Conservation (phyloP, 768 basidiomycete genomes). For the Termitomyces sp. region DNA sequence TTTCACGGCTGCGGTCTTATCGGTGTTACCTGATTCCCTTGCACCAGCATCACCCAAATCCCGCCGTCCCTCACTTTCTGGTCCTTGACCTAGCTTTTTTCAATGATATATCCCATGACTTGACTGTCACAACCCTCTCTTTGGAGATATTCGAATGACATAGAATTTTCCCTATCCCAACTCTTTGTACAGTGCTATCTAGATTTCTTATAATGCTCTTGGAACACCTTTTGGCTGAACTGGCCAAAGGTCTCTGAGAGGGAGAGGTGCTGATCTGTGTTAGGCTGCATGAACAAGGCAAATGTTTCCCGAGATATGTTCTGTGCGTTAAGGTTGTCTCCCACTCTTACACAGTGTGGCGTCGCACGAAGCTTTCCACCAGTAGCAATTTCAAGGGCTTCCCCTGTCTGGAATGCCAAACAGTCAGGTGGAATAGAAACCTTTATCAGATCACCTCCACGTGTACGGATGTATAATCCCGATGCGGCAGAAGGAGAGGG, state of each 20-base stretch:
- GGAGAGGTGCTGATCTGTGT: constrained; percentile 73
- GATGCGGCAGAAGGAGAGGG: constrained; percentile 71
- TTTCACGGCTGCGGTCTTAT: constrained; percentile 58
- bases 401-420: constrained; percentile 95
- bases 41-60: constrained; percentile 39
- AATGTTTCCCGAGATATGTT: constrained; percentile 82
- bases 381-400: constrained; percentile 90
- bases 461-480: constrained; percentile 89
- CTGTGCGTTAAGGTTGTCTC: constrained; percentile 39
- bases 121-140: background rate
- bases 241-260: constrained; percentile 77
- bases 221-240: constrained; percentile 83
- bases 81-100: constrained; percentile 17
- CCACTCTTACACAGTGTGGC: constrained; percentile 90
- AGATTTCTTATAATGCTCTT: constrained; percentile 43
- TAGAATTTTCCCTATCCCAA: constrained; percentile 14
- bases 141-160: constrained; percentile 17
- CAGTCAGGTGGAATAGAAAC: constrained; percentile 84
- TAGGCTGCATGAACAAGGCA: constrained; percentile 87
- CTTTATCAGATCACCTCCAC: constrained; percentile 74
- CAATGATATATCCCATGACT: background rate
- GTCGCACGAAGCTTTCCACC: constrained; percentile 81
- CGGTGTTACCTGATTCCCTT: constrained; percentile 57
- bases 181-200: constrained; percentile 18
- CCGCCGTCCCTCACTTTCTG: constrained; percentile 36